Conservation (phyloP, 2,329 filamentous ascomycete species). For the Aspergillus japonicus region DNA sequence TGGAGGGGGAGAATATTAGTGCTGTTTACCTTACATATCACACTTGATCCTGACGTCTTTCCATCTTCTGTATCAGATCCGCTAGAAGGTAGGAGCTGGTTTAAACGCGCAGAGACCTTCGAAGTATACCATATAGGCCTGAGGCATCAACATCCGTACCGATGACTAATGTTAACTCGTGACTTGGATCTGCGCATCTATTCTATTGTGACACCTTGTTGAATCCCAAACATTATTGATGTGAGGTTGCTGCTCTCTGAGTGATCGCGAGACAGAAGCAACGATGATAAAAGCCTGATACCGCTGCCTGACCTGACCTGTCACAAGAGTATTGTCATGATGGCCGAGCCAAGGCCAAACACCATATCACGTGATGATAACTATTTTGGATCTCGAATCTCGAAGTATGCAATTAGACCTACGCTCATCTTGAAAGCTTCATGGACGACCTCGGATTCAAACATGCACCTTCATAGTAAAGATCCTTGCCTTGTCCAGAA, state of each 20-base stretch:
- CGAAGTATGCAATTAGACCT: neutral
- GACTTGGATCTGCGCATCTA: neutral
- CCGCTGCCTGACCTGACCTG: neutral
- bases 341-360: neutral
- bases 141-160: neutral
- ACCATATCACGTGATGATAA: neutral
- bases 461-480: no score
- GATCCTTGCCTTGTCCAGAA: no score
- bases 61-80: neutral
- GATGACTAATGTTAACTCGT: neutral
- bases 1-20: neutral
- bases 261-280: neutral
- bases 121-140: neutral
- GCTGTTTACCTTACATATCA: neutral
- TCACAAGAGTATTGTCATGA: neutral
- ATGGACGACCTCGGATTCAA: no score
- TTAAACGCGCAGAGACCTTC: no score
- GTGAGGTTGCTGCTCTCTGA: neutral
- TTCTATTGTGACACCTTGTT: no score
- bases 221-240: no score
- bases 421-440: no score
- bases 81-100: no score
- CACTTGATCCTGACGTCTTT: neutral
- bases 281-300: neutral
- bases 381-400: neutral